Evolutionary conservation across 331 rosid species (phyloP), one percentile per base, ranked within the genome.

Genomic region (Quercus lobata): DNA sequence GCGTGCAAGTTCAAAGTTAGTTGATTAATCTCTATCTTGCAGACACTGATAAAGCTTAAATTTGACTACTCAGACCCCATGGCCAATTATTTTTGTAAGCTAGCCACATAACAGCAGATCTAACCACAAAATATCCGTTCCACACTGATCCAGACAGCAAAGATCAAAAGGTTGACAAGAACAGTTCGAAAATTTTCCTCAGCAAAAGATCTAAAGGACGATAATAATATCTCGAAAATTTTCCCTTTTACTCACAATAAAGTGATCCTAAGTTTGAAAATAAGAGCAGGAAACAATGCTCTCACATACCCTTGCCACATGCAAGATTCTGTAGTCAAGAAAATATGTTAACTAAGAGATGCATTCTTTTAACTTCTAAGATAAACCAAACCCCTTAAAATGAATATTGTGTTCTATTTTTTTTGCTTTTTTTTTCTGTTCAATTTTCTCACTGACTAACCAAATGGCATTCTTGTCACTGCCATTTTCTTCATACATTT

Each of bases 1-100:
- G 52, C 76, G 58, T 78, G 71, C 68, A 27, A 71, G 44, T 71
- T 58, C 71, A 57, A 71, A 77, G 55, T 65, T 65, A 12, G 74
- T 25, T 66, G 46, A 56, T 19, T 78, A 29, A 56, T 22, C 30
- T 44, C 57, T 52, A 46, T 61, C 71, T 35, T 44, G 25, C 76
- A 58, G 27, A 27, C 76, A 9, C 34, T 17, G 19, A 56, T 27
- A 41, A 70, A 14, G 60, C 35, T 34, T 18, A 37, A 55, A 78
- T 69, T 78, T 35, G 60, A 70, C 76, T 15, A 44, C 82, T 71
- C 72, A 58, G 8, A n/a, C 25, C 30, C 24, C 24, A 66, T 18
- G 72, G 72, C 24, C 22, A 66, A 32, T 8, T 32, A 18, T 29
- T 29, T 63, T 29, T 29, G 37, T 16, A 63, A 63, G 21, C 41